These are phyloP conservation scores for Neurospora sp. DNA, from an alignment of 495 filamentous ascomycete genomes.

Conservation along the genomic window DNA sequence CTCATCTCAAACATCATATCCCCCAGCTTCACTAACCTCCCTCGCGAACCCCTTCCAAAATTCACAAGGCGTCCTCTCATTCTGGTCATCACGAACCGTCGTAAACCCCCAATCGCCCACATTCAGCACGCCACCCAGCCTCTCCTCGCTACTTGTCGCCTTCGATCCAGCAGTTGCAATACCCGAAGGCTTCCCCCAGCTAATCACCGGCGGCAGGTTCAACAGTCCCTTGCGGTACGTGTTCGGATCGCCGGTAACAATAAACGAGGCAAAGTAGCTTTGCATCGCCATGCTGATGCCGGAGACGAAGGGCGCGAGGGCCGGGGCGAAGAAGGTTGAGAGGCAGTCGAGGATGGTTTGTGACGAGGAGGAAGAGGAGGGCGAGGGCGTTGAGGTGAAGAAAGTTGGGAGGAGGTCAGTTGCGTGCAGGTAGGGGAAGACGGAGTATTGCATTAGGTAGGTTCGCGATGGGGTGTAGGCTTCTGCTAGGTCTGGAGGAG, in stretches of 20 bases:
- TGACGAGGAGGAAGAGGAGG: conserved; percentile 11
- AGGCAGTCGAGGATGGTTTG: conserved; percentile 20
- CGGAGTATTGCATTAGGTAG: conserved; percentile 23
- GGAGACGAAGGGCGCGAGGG: conserved; percentile 21
- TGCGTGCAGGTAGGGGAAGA: conserved; percentile 25
- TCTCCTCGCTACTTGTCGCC: conserved; percentile 8
- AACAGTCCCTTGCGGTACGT: conserved; percentile 16
- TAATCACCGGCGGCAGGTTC: conserved; percentile 27
- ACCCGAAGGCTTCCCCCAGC: conserved; percentile 21
- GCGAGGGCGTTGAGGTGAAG: conserved; percentile 19
- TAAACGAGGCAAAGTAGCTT: conserved; percentile 30
- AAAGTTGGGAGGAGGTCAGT: conserved; percentile 27
- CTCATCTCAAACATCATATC: conserved; percentile 12
- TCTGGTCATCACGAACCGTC: conserved; percentile 24
- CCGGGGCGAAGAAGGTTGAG: conserved; percentile 19
- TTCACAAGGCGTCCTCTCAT: conserved; percentile 21
- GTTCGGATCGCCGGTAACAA: conserved; percentile 29
- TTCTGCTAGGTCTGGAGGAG: not conserved
- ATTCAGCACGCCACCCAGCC: conserved; percentile 22
- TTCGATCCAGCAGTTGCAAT: not conserved
- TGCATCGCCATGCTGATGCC: conserved; percentile 30
- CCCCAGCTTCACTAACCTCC: conserved; percentile 27
- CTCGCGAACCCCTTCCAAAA: conserved; percentile 29
- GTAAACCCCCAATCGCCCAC: conserved; percentile 27
- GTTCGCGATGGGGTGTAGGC: not conserved